These are phyloP conservation scores for Rhexocercosporidium sp. DNA, from an alignment of 2,329 filamentous ascomycete species.

Conservation along the genomic window DNA sequence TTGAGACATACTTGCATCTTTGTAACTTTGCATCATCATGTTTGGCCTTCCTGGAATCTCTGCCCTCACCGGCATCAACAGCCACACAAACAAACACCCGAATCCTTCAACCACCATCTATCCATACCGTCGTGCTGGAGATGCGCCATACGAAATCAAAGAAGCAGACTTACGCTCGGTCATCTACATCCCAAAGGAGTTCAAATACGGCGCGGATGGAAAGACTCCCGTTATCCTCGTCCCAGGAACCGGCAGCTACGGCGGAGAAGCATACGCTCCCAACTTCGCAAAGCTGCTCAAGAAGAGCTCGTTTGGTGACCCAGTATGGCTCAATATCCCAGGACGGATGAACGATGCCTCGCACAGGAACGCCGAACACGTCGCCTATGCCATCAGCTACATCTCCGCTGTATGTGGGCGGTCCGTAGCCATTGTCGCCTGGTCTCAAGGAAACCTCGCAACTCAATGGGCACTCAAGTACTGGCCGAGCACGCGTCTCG, in stretches of 20 bases:
- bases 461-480: background rate
- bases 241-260: background rate
- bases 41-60: too few species aligned
- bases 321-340: background rate
- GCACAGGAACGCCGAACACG: background rate
- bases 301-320: background rate
- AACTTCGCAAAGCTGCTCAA: background rate
- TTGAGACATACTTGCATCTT: too few species aligned
- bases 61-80: too few species aligned
- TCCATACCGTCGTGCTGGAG: background rate
- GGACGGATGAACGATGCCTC: background rate
- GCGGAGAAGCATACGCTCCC: background rate
- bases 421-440: background rate
- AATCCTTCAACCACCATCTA: too few species aligned
- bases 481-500: background rate
- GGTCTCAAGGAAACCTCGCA: background rate
- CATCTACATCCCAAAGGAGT: slow-evolving; percentile 4
- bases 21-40: too few species aligned
- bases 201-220: background rate
- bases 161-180: background rate
- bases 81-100: too few species aligned
- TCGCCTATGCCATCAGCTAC: slow-evolving; percentile 12
- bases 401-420: background rate
- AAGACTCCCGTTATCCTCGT: slow-evolving; percentile 1
- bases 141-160: background rate